Conservation (phyloP, 257 asterid species). For the Primulina huaijiensis region DNA sequence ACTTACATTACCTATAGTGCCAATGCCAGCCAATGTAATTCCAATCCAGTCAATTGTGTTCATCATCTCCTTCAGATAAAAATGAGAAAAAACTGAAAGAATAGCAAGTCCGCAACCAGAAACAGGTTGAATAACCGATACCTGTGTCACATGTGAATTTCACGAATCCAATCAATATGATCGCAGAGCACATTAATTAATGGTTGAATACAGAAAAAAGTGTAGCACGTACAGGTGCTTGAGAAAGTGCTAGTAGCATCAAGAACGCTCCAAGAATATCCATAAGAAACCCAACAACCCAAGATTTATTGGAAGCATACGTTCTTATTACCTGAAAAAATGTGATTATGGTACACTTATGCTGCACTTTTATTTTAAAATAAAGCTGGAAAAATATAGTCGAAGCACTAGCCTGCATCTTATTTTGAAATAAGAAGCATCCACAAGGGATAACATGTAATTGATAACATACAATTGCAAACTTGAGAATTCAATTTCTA, state of each 20-base stretch:
- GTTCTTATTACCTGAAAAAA: constrained; percentile 78
- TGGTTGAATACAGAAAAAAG: constrained; percentile 5
- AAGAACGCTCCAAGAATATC: constrained; percentile 91
- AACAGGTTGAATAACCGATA: constrained; percentile 96
- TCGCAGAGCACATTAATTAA: not conserved
- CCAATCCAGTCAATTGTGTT: constrained; percentile 95
- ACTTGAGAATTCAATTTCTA: not conserved
- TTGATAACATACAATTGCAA: not conserved
- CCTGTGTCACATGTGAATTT: constrained; percentile 41
- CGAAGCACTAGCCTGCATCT: not conserved
- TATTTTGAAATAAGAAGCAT: not conserved
- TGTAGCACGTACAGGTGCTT: constrained; percentile 71
- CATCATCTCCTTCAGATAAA: constrained; percentile 94
- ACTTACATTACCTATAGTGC: constrained; percentile 89
- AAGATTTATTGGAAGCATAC: constrained; percentile 79
- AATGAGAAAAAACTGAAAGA: constrained; percentile 94
- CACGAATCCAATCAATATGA: constrained; percentile 8
- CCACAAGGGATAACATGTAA: not conserved
- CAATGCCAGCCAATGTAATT: constrained; percentile 84
- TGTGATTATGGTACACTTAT: not conserved
- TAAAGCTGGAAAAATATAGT: not conserved
- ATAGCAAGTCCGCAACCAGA: constrained; percentile 99
- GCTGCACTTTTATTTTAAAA: not conserved
- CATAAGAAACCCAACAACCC: constrained; percentile 87
- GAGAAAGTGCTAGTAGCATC: constrained; percentile 92